Percentiles rank a stretch among this genome's conserved stretches.
Conservation (phyloP, 768 basidiomycete species). For the Pisolithus tinctorius region DNA sequence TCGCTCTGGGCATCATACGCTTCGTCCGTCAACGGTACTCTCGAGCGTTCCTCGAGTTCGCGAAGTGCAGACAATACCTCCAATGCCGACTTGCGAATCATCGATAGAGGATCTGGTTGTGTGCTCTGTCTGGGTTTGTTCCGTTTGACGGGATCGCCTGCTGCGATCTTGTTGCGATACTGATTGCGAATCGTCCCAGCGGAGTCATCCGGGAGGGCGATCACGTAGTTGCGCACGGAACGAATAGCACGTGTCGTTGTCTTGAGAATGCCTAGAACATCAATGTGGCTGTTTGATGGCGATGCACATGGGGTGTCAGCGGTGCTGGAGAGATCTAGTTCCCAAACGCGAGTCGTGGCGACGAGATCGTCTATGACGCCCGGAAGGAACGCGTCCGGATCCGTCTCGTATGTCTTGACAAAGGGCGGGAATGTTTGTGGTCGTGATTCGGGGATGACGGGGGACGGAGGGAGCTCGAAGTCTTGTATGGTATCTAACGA, state of each 20-base stretch:
- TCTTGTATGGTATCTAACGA: constrained; percentile 37
- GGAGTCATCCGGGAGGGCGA: constrained; percentile 74
- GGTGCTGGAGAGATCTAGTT: constrained; percentile 28
- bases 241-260: constrained; percentile 77
- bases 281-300: constrained; percentile 27
- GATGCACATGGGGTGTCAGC: neutral
- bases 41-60: constrained; percentile 70
- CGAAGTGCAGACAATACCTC: constrained; percentile 79
- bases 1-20: constrained; percentile 81
- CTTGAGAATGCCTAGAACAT: constrained; percentile 68
- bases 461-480: constrained; percentile 68
- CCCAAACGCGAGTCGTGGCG: constrained; percentile 59
- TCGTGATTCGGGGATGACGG: constrained; percentile 42
- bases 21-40: constrained; percentile 72
- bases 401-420: constrained; percentile 61
- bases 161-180: constrained; percentile 48
- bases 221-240: constrained; percentile 75
- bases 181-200: constrained; percentile 47
- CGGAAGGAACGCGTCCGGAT: constrained; percentile 73
- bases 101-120: constrained; percentile 52
- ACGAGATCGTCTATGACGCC: constrained; percentile 71
- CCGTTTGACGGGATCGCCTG: constrained; percentile 19
- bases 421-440: constrained; percentile 44
- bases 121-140: constrained; percentile 21
- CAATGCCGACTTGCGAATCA: constrained; percentile 71